A percentile compares a stretch with the other conserved stretches of the same genome.
These are phyloP conservation scores for Microdochium trichocladiopsis DNA, from an alignment of 2,329 filamentous ascomycete genomes.

Conservation along the genomic window DNA sequence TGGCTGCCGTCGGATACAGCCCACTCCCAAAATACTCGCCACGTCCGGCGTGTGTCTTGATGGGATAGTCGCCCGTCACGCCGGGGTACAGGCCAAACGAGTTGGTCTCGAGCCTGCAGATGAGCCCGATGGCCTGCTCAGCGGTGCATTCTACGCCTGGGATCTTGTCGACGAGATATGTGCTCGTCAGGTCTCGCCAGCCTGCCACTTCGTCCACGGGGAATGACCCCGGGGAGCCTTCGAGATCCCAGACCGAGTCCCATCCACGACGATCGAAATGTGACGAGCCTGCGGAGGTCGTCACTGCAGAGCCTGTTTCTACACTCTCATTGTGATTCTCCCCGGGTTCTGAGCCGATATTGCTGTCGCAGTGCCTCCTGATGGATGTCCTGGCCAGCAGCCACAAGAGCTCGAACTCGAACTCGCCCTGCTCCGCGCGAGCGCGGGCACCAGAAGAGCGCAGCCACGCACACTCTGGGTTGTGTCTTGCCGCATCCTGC, in stretches of 20 bases:
- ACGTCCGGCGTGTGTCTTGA: not conserved
- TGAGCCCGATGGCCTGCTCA: constrained; percentile 3
- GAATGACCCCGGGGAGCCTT: constrained; percentile 3
- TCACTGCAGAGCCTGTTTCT: not conserved
- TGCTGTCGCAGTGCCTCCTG: constrained; percentile 1
- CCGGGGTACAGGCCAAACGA: constrained; percentile 9
- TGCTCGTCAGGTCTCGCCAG: constrained; percentile 1
- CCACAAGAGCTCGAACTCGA: constrained; percentile 6
- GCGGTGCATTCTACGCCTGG: not conserved
- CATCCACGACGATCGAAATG: constrained; percentile 4
- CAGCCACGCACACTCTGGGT: constrained; percentile 6
- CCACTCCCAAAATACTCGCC: constrained; percentile 7
- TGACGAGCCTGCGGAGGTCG: not conserved
- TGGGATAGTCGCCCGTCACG: constrained; percentile 5
- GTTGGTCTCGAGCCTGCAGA: constrained; percentile 8
- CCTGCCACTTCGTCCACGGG: not conserved
- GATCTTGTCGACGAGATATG: not conserved
- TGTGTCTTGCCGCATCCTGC: constrained; percentile 3
- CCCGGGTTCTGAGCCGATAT: not conserved
- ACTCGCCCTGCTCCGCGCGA: constrained; percentile 3
- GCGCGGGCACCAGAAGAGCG: constrained; percentile 1
- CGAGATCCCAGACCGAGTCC: constrained; percentile 5
- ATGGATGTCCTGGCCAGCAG: constrained; percentile 5
- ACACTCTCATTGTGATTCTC: not conserved
- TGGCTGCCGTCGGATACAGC: constrained; percentile 6